Evolutionary conservation across 257 asterid species (phyloP), one percentile per base, ranked within the genome.

Genomic region (Lantana camara): DNA sequence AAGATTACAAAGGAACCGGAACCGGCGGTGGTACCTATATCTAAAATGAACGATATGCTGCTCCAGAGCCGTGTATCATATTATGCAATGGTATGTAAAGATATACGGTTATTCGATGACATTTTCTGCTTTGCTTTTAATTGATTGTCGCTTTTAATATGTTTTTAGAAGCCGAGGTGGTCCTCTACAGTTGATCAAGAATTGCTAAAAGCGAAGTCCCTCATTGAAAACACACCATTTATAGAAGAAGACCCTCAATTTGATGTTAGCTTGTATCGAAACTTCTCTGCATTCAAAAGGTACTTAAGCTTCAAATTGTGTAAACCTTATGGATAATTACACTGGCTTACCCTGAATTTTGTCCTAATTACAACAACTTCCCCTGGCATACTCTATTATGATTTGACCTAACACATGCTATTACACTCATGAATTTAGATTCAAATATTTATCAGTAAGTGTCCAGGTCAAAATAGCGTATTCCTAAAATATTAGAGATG

Each of bases 281-380:
- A 90, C 63, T 68, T 87, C 57, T 89, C 97, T 29, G 80, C 74
- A 66, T 92, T 92, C 69, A 73, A 69, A 80, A 86, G 98, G 98
- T 87, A 75, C 70, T 32, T 21, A 27, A 73, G 69, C 70, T 59
- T 17, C 47, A 62, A 3, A 19, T 19, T 52, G 11, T n/a, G n/a
- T n/a, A 30, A 29, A 13, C 59, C 23, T 51, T 66, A 27, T 20
- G 52, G 16, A 32, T 65, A 51, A 41, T n/a, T 22, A 9, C 46
- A 30, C 1, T 6, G 10, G 57, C n/a, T n/a, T n/a, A n/a, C n/a
- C n/a, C n/a, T n/a, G n/a, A n/a, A n/a, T n/a, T n/a, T n/a, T n/a
- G n/a, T n/a, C n/a, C n/a, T n/a, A n/a, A n/a, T n/a, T n/a, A n/a
- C n/a, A n/a, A n/a, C n/a, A n/a, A n/a, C n/a, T n/a, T n/a, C n/a